Base-by-base conservation (phyloP, 2,329 filamentous ascomycete genomes). In the Paecilomyces fulvus region DNA sequence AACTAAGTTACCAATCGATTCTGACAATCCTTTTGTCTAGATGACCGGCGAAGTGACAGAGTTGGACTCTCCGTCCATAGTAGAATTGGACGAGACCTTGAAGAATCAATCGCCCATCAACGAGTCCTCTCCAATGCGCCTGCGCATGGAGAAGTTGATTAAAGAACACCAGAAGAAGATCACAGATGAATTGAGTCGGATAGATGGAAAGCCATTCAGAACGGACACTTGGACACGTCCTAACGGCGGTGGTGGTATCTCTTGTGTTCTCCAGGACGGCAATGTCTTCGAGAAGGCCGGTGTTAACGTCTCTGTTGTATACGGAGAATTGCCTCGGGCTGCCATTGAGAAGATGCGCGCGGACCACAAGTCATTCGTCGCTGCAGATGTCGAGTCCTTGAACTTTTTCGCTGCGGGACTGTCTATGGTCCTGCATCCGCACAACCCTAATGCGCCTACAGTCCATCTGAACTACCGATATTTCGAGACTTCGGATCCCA, bases 381-480 rank as follows among this genome's bases (percentile, higher is more conserved):
- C 87, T 37, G 82, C 86, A 14, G 82, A 85, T 61, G 84, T 94
- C 43, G 88, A 96, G 52, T 89, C 86, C 49, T 79, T 99, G 59
- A 89, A 92, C 66, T 99, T 97, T 82, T 99, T 97, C 72, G 94
- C 92, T 20, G 89, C 92, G 1, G 94, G 94, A 4, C 79, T 99
- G 54, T 96, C 91, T 68, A 82, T 99, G 73, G 92, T 99, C 25
- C 79, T 97, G 54, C 94, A 99, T 73, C 94, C 94, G 1, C 82
- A 84, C 65, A 99, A 99, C 75, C 94, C 94, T 51, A 95, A 96
- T 87, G 92, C 92, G 7, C 94, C 94, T 0, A 99, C 94, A 0
- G 94, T 99, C 17, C 94, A 99, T 73, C 81, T 99, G 64, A 99
- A 99, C 79, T 97, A 97, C 79, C 86, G 94, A 56, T 99, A 99